These are phyloP conservation scores for Termitomyces titanicus DNA, from an alignment of 768 basidiomycete genomes.

Conservation along the genomic window DNA sequence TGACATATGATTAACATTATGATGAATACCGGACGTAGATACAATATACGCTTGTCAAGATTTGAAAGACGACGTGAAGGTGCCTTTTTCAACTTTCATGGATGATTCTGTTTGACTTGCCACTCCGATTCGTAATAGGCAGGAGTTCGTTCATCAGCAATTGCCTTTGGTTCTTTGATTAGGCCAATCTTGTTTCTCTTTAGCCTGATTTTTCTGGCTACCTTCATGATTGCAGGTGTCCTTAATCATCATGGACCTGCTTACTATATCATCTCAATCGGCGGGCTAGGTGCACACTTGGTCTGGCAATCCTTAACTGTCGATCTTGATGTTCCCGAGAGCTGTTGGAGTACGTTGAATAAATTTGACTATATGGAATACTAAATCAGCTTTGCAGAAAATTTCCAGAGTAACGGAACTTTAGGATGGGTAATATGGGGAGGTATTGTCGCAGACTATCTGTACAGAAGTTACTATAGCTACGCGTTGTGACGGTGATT, in stretches of 20 bases:
- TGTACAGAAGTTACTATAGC: not conserved
- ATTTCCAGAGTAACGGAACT: slow-evolving; percentile 40
- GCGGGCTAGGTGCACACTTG: not conserved
- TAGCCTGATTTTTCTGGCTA: not conserved
- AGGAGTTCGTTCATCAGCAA: not conserved
- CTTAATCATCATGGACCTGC: not conserved
- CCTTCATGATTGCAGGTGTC: not conserved
- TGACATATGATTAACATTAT: not conserved
- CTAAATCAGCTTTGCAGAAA: slow-evolving; percentile 21
- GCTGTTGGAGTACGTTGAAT: not conserved
- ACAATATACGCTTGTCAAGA: slow-evolving; percentile 3
- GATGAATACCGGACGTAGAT: not conserved
- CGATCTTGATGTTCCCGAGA: not conserved
- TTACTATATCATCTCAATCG: not conserved
- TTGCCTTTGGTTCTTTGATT: not conserved
- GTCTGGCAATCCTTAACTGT: not conserved
- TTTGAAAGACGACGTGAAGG: slow-evolving; percentile 1
- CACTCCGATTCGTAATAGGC: no score
- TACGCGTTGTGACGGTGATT: no score
- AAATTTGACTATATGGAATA: not conserved
- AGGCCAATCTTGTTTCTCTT: not conserved
- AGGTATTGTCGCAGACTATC: slow-evolving; percentile 36
- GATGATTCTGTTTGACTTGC: not conserved
- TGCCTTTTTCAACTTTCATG: not conserved
- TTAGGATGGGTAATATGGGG: slow-evolving; percentile 41